Base-by-base conservation (phyloP, 495 filamentous ascomycete genomes). In the Hyaloscypha hepaticicola region DNA sequence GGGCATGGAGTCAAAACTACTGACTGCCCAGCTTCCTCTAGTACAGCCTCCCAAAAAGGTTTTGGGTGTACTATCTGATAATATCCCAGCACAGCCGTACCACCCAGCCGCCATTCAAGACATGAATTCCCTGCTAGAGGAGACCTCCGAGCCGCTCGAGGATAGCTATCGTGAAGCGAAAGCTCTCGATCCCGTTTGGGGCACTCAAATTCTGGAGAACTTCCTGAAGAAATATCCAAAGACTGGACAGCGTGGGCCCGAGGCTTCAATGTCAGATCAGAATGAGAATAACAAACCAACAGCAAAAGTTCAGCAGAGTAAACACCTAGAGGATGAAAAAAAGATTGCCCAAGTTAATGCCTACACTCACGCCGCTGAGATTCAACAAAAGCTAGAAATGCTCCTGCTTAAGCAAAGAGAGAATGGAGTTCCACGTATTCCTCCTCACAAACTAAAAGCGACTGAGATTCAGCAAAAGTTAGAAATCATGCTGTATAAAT, bases 341-440 rank as follows among this genome's bases (percentile, higher is more conserved):
- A 27, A 25, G 22, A 5, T 16, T 27, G 7, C 8, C 14, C 5
- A 53, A 4, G 25, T 5, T 8, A 53, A 24, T 2, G 8, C 50
- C 0, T 11, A 1, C 22, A 14, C 1, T 5, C 5, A 21, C 0
- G 50, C 50, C 3, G 50, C 50, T 24, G 60, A 48, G 2, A 65
- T 72, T 28, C 70, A 72, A 53, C 68, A 72, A 34, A 58, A 51
- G 14, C 55, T 73, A 11, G 71, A 73, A 52, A 63, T 49, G 27
- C 16, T 59, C n/a, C 21, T 69, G 6, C 29, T 65, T 25, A 31
- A 65, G 21, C 26, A 53, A 14, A 62, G 58, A 31, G 67, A 69
- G 55, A 65, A 55, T 24, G 38, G 51, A 34, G 61, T 50, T 38
- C 21, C 14, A 25, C 56, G 8, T 38, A 9, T 8, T 9, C 56